Evolutionary conservation across 164 flowering plant species (phyloP).

Genomic region (Sedum album): DNA sequence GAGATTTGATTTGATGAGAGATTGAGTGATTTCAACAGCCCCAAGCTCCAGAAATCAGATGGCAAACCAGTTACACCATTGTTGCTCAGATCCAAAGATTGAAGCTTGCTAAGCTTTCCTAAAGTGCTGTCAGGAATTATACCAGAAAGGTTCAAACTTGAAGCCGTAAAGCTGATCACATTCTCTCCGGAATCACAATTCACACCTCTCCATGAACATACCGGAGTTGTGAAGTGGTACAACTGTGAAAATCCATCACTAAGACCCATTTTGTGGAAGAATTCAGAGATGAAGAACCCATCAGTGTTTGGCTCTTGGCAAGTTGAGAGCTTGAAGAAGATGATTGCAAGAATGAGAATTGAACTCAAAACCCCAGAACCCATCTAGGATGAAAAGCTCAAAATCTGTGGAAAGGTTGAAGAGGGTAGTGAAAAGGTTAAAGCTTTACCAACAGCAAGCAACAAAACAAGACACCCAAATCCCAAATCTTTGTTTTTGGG

Average conservation of each 20-base stretch:
- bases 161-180: slow-evolving; percentile 33
- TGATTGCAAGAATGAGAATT: slow-evolving; percentile 25
- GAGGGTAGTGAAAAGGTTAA: neutral
- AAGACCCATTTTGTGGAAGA: slow-evolving; percentile 55
- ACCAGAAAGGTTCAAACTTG: slow-evolving; percentile 68
- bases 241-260: slow-evolving; percentile 16
- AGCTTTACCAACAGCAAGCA: no score
- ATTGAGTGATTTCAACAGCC: slow-evolving; percentile 47
- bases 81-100: slow-evolving; percentile 70
- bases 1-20: slow-evolving; percentile 56
- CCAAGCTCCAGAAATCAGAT: slow-evolving; percentile 79
- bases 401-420: slow-evolving; percentile 1
- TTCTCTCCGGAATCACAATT: slow-evolving; percentile 40
- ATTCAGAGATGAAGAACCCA: slow-evolving; percentile 56
- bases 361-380: slow-evolving; percentile 29
- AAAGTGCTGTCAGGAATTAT: slow-evolving; percentile 71
- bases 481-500: no score
- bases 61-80: slow-evolving; percentile 64
- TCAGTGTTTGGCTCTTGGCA: slow-evolving; percentile 74
- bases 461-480: no score
- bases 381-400: slow-evolving; percentile 25
- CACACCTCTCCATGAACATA: slow-evolving; percentile 69
- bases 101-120: slow-evolving; percentile 66
- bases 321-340: slow-evolving; percentile 32
- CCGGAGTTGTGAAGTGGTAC: slow-evolving; percentile 36